phyloP scores from a whole-genome alignment of 176 grass and related monocot species.

The Cenchrus fungigraminus region DNA sequence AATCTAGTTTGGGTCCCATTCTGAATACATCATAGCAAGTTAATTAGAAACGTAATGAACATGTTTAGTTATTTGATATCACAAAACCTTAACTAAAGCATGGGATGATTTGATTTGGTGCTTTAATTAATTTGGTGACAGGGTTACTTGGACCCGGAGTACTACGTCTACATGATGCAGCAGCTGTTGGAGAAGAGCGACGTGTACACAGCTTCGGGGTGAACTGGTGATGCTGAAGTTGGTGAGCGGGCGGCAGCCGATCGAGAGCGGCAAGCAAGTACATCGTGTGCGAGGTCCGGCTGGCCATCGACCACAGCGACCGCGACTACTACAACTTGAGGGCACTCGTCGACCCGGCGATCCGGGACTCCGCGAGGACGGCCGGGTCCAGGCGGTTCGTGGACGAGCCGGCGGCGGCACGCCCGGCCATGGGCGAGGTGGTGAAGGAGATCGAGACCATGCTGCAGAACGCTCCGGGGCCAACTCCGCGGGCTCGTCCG shows the following conservation, averaged over 20 bases:
- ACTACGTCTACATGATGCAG: conserved; percentile 76
- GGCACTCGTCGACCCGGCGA: conserved; percentile 47
- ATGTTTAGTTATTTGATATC: not conserved
- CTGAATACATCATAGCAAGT: no score
- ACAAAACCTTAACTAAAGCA: not conserved
- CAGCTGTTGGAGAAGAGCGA: conserved; percentile 76
- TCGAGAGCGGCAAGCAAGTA: conserved; percentile 28
- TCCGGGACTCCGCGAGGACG: conserved; percentile 39
- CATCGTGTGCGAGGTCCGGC: conserved; percentile 56
- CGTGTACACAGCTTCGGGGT: conserved; percentile 71
- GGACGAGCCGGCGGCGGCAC: conserved; percentile 45
- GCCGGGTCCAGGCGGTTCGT: conserved; percentile 53
- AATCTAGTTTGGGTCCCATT: no score
- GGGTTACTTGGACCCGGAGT: conserved; percentile 82
- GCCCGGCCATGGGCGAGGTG: conserved; percentile 52
- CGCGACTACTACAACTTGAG: conserved; percentile 54
- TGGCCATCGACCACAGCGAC: conserved; percentile 52
- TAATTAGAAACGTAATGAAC: not conserved
- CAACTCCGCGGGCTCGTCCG: conserved; percentile 43
- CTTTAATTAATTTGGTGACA: not conserved
- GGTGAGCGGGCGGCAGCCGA: conserved; percentile 58
- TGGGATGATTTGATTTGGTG: not conserved
- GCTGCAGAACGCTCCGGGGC: conserved; percentile 47
- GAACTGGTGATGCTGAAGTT: conserved; percentile 59
- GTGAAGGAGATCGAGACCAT: conserved; percentile 67